Base-by-base conservation (phyloP, 768 basidiomycete genomes). In the Astraeus odoratus region DNA sequence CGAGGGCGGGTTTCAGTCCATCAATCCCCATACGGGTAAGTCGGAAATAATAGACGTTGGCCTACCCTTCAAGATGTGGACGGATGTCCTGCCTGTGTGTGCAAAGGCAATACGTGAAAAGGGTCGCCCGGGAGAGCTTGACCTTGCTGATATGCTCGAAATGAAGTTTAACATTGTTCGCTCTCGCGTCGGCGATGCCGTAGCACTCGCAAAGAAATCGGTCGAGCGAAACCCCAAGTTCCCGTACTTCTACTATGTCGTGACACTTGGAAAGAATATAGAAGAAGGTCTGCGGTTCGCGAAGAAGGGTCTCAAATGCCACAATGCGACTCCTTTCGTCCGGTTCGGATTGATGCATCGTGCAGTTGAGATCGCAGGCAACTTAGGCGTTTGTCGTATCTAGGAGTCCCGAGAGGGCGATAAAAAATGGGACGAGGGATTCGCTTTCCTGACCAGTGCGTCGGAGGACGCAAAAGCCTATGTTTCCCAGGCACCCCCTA, bases 301-400 rank as follows among this genome's bases (percentile, higher is more conserved):
- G 49, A 83, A 83, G 68, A 78, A 83, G 55, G 82, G 82, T 1
- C 49, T 83, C 52, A 81, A 78, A 55, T 75, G 77, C 64, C 70
- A 69, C 47, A 57, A 67, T 13, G 71, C 68, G 12, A 73, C 79
- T 12, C 71, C 75, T 3, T 85, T 82, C 48, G 58, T 84, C 5
- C 71, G 70, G 34, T 73, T 71, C 46, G 72, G 72, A 56, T 58
- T 83, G 56, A 68, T 79, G 62, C 76, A 78, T 50, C 74, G 81
- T n/a, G 76, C 80, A 0, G 72, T 80, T 3, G 75, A 76, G 51
- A 77, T 79, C 51, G 78, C 81, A 1, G 75, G 73, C 1, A 70
- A 77, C 44, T 63, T 83, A 56, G 81, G 78, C 0, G 58, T 81
- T 8, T 62, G 54, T 16, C 68, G 68, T 7, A 58, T 83, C 23